Base-by-base conservation (phyloP, 2,329 filamentous ascomycete genomes). In the Chalaropsis thielavioides region DNA sequence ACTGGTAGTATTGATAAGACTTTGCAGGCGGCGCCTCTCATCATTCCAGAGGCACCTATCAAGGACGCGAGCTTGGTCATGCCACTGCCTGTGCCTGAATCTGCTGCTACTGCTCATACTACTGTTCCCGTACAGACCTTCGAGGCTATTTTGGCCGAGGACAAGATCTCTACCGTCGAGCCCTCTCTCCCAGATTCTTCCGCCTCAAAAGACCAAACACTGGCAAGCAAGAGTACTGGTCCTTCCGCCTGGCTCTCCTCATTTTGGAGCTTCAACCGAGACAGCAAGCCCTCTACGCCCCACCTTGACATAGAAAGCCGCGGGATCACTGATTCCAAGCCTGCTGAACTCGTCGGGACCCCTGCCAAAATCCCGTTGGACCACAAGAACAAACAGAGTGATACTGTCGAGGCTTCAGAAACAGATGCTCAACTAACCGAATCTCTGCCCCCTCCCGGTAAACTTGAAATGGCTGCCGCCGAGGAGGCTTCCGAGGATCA, bases 211-310 rank as follows among this genome's bases (percentile, higher is more conserved):
- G 17, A 58, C 11, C 24, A 58, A 17, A 8, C 31, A 8, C 10
- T 13, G 17, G 24, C 27, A 1, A 58, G 8, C 7, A 60, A 38
- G 2, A 22, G 3, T 4, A 44, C 40, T 11, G 40, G 24, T 31
- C 17, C 56, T 4, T 64, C 54, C 6, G 46, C 54, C 10, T 64
- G 63, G 54, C 4, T 51, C 11, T 27, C 54, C 15, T 40, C 63
- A 10, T 24, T 51, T 38, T 64, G 63, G 63, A 49, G 51, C 27
- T 64, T 64, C 31, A 54, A 41, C 54, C 15, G 6, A 1, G 54
- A 58, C 31, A 31, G n/a, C n/a, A 38, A 31, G 31, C 1, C 54
- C 31, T n/a, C 7, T 17, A n/a, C 15, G 15, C n/a, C 54, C 15
- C 27, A 38, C 4, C 0, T 3, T 19, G 27, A 11, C 8, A 19